These are phyloP conservation scores for Phytophthora sp. DNA, from an alignment of 352 stramenopile genomes.

Conservation along the genomic window DNA sequence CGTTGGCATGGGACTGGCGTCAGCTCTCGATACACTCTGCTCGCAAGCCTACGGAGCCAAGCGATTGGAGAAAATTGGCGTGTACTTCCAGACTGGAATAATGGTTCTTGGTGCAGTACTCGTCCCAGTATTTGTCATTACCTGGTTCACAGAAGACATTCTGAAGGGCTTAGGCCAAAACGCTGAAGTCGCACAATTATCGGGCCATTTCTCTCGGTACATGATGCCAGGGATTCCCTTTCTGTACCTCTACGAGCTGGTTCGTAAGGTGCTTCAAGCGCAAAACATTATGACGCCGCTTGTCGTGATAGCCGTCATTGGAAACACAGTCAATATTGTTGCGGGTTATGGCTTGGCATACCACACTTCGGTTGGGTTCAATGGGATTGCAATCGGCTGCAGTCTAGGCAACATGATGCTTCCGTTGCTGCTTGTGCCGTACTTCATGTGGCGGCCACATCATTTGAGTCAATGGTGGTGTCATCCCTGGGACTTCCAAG, in stretches of 20 bases:
- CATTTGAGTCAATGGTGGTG: background rate
- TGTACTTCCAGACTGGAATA: slow-evolving; percentile 71
- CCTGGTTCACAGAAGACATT: slow-evolving; percentile 51
- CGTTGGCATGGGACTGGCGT: slow-evolving; percentile 59
- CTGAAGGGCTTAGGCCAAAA: slow-evolving; percentile 48
- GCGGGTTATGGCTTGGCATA: background rate
- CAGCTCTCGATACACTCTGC: slow-evolving; percentile 79
- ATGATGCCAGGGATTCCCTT: slow-evolving; percentile 64
- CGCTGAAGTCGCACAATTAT: slow-evolving; percentile 45
- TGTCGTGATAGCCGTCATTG: slow-evolving; percentile 41
- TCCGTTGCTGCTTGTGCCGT: slow-evolving; percentile 1
- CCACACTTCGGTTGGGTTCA: background rate
- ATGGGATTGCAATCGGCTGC: background rate
- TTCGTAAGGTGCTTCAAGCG: slow-evolving; percentile 71
- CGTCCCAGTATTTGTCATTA: slow-evolving; percentile 50
- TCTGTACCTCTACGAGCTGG: slow-evolving; percentile 75
- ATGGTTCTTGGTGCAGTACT: slow-evolving; percentile 49
- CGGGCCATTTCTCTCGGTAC: slow-evolving; percentile 62
- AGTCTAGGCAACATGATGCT: background rate
- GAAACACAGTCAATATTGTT: background rate
- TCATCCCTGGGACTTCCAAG: background rate
- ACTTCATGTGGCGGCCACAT: background rate
- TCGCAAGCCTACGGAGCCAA: slow-evolving; percentile 63
- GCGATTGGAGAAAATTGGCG: slow-evolving; percentile 61
- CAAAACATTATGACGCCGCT: slow-evolving; percentile 73